Base-by-base conservation (phyloP, 2,329 filamentous ascomycete genomes). In the Coniochaeta prunicola region DNA sequence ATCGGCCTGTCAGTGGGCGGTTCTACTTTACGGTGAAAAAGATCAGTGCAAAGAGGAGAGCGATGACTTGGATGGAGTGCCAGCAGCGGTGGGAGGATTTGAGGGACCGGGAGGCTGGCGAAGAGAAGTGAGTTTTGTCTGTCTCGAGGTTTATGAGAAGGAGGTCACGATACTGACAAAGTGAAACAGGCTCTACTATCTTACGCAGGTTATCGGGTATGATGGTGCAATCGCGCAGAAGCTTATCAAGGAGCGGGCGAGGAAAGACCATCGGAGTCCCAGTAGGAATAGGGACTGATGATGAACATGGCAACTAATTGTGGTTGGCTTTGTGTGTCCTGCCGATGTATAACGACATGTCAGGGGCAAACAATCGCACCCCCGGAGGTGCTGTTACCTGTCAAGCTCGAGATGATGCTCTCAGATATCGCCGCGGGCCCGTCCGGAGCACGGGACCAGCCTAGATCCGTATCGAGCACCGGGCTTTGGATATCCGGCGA, bases 11-110 rank as follows among this genome's bases (percentile, higher is more conserved):
- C 31, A 96, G 89, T 62, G 94, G 90, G 1, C 79, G 80, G 36
- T 96, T 99, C 75, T 86, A 84, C 68, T 83, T 97, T 58, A 85
- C 89, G 57, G 82, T 97, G 60, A 99, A 97, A 78, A 90, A 84
- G 19, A 87, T 97, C 34, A 82, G 88, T 61, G 80, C 84, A 6
- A 82, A 84, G 66, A 81, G 84, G 68, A 82, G 91, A 62, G 83
- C 82, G 0, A 72, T 76, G 30, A 82, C 84, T 17, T 91, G 88
- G 86, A 87, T 90, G 67, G 81, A 85, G 66, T 90, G 89, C 69
- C 86, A 91, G 71, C 80, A 88, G 64, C 82, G 85, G 62, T 93
- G 96, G 72, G 85, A 90, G 67, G 82, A 84, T 61, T 81, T 91
- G 69, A 88, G 87, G 74, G 80, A 82, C 68, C 80, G 82, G 69